phyloP scores from a whole-genome alignment of 2,329 filamentous ascomycete species.

The Talaromyces verruculosus region DNA sequence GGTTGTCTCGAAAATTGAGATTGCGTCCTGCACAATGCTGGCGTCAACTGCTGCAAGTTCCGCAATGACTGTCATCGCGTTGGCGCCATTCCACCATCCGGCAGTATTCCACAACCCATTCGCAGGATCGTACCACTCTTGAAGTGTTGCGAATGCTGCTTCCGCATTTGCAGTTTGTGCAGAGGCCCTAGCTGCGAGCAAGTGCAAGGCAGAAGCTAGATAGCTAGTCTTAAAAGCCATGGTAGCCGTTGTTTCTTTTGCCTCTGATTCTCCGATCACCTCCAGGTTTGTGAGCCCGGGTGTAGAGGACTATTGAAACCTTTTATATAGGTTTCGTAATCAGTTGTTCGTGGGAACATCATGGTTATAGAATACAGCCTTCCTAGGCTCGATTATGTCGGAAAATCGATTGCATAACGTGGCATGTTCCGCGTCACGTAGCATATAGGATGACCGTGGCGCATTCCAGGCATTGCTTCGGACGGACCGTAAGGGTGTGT shows the following conservation, averaged over 20 bases:
- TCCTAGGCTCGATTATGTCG: too few species aligned
- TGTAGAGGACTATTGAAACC: background rate
- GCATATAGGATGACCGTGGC: background rate
- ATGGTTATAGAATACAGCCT: background rate
- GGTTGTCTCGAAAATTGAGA: slow-evolving; percentile 13
- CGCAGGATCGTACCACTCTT: slow-evolving; percentile 16
- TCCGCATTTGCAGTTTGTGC: slow-evolving; percentile 12
- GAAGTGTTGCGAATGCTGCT: slow-evolving; percentile 16
- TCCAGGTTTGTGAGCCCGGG: background rate
- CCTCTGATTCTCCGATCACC: background rate
- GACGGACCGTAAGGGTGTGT: background rate
- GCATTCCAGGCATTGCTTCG: slow-evolving; percentile 5
- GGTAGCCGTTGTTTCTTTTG: too few species aligned
- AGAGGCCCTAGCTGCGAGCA: background rate
- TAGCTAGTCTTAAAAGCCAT: background rate
- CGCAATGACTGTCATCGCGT: slow-evolving; percentile 18
- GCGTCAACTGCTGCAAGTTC: slow-evolving; percentile 19
- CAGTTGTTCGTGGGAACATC: background rate
- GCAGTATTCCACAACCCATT: slow-evolving; percentile 19
- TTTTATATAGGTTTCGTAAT: background rate
- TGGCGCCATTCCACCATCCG: slow-evolving; percentile 22
- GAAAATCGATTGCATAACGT: background rate
- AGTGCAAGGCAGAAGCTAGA: background rate
- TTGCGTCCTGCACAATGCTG: slow-evolving; percentile 12
- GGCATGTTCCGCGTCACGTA: slow-evolving; percentile 7